Evolutionary conservation across 2,329 filamentous ascomycete genomes (phyloP).

Genomic region (Mycosphaerelloides madeirae): DNA sequence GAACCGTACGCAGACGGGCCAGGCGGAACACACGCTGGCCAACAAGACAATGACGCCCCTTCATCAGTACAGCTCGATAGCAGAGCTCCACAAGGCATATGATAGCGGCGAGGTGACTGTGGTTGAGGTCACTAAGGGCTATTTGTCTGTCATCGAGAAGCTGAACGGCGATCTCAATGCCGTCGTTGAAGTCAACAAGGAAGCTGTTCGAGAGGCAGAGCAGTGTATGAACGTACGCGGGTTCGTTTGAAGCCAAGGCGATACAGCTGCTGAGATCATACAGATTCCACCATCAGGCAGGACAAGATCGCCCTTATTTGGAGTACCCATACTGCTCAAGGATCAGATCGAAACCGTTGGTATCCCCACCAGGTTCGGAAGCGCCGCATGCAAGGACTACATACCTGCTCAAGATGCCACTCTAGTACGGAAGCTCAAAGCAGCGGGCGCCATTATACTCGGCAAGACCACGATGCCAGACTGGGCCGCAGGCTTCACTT

Average conservation of each 20-base stretch:
- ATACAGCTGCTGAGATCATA: background rate
- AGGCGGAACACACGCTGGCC: background rate
- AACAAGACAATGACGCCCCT: background rate
- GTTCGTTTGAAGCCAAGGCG: background rate
- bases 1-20: too few species aligned
- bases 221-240: constrained; percentile 17
- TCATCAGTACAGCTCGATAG: constrained; percentile 9
- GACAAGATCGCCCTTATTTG: constrained; percentile 19
- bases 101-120: constrained; percentile 11
- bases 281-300: constrained; percentile 4
- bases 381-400: constrained; percentile 16
- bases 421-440: constrained; percentile 16
- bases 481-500: constrained; percentile 21
- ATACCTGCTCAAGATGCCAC: constrained; percentile 19
- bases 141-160: constrained; percentile 16
- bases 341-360: constrained; percentile 24
- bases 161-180: constrained; percentile 22
- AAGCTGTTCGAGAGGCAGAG: constrained; percentile 16
- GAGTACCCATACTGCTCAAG: constrained; percentile 24
- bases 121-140: constrained; percentile 14
- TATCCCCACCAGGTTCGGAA: constrained; percentile 21
- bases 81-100: constrained; percentile 16
- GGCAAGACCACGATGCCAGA: constrained; percentile 24
- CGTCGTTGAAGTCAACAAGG: constrained; percentile 16
- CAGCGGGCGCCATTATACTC: constrained; percentile 23